A percentile compares a stretch with the other conserved stretches of the same genome.
phyloP scores from a whole-genome alignment of 768 basidiomycete species.

The Kwoniella mangroviensis region DNA sequence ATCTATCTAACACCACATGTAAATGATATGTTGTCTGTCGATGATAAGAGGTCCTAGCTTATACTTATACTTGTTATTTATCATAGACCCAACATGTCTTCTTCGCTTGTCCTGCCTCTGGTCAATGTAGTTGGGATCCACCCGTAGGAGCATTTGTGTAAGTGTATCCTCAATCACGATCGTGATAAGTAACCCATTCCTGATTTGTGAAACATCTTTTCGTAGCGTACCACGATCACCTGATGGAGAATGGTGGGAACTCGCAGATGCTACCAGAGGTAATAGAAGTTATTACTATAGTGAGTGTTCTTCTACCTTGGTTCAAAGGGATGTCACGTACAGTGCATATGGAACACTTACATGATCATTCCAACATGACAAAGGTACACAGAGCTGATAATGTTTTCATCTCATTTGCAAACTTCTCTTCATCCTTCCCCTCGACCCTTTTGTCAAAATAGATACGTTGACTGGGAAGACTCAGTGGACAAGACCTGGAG shows the following conservation, averaged over 20 bases:
- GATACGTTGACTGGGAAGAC: slow-evolving; percentile 87
- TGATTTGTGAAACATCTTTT: not conserved
- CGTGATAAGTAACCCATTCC: not conserved
- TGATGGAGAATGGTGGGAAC: slow-evolving; percentile 96
- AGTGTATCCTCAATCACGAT: not conserved
- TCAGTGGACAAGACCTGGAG: slow-evolving; percentile 81
- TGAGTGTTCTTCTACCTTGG: slow-evolving; percentile 11
- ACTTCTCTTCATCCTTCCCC: not conserved
- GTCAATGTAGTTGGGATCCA: slow-evolving; percentile 87
- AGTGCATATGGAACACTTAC: not conserved
- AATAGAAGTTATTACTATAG: slow-evolving; percentile 90
- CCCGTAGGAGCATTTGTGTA: slow-evolving; percentile 81
- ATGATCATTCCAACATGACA: not conserved
- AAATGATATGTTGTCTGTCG: not conserved
- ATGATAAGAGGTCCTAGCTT: slow-evolving; percentile 1
- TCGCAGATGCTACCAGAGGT: slow-evolving; percentile 78
- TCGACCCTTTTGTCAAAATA: slow-evolving; percentile 1
- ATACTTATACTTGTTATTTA: slow-evolving; percentile 16
- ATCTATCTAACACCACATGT: not conserved
- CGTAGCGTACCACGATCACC: slow-evolving; percentile 70
- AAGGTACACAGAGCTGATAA: slow-evolving; percentile 1
- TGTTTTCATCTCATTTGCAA: not conserved
- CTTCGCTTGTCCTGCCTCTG: slow-evolving; percentile 81
- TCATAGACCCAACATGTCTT: slow-evolving; percentile 66
- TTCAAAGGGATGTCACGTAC: not conserved